Base-by-base conservation (phyloP, 2,329 filamentous ascomycete genomes). In the Chaetothyriales sp. region DNA sequence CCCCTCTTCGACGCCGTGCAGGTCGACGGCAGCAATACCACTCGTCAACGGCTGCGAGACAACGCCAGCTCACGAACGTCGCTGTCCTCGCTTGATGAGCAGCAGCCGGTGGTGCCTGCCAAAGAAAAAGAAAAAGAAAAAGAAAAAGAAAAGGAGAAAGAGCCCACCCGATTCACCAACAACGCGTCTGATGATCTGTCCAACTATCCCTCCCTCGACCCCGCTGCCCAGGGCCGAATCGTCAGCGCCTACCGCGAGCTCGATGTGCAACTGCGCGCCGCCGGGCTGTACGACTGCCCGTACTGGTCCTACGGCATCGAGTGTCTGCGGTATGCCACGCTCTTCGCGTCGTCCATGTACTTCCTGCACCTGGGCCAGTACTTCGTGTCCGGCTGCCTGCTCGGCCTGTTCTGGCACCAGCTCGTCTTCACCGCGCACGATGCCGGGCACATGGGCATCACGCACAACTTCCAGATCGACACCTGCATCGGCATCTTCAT, bases 401-500 rank as follows among this genome's bases (percentile, higher is more conserved):
- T 96, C 2, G 92, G 90, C 18, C 74, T 78, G 55, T 77, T 94
- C 62, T 96, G 92, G 90, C 92, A 96, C 63, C 92, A 96, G 65
- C 76, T 96, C 25, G 84, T 90, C 48, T 98, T 98, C 64, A 83
- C 83, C 1, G 92, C 86, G 54, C 92, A 98, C 66, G 92, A 98
- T 72, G 86, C 90, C 48, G 89, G 87, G 5, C 92, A 98, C 67
- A 94, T 95, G 84, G 92, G 86, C 58, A 95, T 98, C 60, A 98
- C 92, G 1, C 90, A 96, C 67, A 75, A 83, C 64, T 96, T 90
- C 65, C 81, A 84, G 47, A 68, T 80, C 39, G 92, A 98, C 66
- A 84, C 83, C 1, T 74, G 84, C 47, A 86, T 98, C 55, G 90
- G 87, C 47, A 95, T 96, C 62, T 70, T 94, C 57, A 84, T 95